phyloP scores from a whole-genome alignment of 2,329 filamentous ascomycete species.

The Calycina herbarum region DNA sequence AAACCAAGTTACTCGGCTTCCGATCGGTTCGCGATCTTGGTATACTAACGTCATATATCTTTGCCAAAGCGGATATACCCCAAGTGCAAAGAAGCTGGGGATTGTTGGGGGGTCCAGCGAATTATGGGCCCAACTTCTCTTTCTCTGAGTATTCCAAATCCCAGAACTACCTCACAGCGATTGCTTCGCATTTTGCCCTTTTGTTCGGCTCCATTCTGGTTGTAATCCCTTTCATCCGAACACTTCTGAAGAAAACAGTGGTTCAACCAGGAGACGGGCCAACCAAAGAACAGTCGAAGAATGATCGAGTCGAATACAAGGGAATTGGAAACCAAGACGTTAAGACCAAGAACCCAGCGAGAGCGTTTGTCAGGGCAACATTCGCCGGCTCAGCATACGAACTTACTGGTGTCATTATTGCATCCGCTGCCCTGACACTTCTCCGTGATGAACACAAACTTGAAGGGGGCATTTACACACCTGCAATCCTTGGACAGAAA shows the following conservation, averaged over 20 bases:
- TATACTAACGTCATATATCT: slow-evolving; percentile 53
- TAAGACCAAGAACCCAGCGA: slow-evolving; percentile 37
- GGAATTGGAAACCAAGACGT: slow-evolving; percentile 63
- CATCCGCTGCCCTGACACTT: slow-evolving; percentile 64
- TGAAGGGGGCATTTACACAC: slow-evolving; percentile 69
- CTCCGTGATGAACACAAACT: slow-evolving; percentile 60
- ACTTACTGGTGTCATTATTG: slow-evolving; percentile 64
- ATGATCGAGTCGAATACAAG: slow-evolving; percentile 63
- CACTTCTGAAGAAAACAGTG: slow-evolving; percentile 45
- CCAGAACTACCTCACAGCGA: slow-evolving; percentile 50
- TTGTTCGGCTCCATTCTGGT: slow-evolving; percentile 45
- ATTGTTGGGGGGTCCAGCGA: slow-evolving; percentile 47
- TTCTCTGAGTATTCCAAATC: slow-evolving; percentile 56
- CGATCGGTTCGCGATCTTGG: slow-evolving; percentile 53
- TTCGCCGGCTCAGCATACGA: slow-evolving; percentile 64
- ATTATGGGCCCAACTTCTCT: slow-evolving; percentile 62
- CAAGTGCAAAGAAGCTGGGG: slow-evolving; percentile 65
- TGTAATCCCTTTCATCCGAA: slow-evolving; percentile 40
- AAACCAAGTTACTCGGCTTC: slow-evolving; percentile 52
- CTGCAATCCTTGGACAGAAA: slow-evolving; percentile 67
- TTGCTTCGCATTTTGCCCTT: slow-evolving; percentile 51
- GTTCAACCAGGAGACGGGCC: slow-evolving; percentile 57
- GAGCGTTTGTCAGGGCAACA: slow-evolving; percentile 54
- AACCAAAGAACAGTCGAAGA: slow-evolving; percentile 51
- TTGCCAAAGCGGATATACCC: slow-evolving; percentile 51